These are phyloP conservation scores for Thraustochytrium striatum DNA, from an alignment of 352 stramenopile species.

Conservation along the genomic window DNA sequence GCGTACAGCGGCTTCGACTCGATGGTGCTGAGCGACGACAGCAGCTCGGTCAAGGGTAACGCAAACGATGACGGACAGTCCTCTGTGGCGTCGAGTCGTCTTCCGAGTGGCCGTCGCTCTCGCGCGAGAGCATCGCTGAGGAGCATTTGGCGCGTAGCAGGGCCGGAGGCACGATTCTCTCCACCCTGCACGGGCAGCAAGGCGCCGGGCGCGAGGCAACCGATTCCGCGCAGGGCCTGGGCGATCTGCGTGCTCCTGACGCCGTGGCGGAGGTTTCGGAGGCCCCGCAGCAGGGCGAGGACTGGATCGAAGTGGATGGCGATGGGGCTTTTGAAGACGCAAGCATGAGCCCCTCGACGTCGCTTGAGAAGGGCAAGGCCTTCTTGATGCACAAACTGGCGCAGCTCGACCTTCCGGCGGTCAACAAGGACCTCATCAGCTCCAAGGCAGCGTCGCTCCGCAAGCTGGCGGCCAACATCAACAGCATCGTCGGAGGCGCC, in stretches of 20 bases:
- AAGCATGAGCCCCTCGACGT: not conserved
- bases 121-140: too few species aligned
- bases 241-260: too few species aligned
- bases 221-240: too few species aligned
- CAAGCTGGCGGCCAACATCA: conserved; percentile 6
- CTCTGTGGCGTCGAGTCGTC: too few species aligned
- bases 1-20: conserved; percentile 7
- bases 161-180: too few species aligned
- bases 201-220: too few species aligned
- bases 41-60: not conserved
- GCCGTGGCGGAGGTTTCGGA: not conserved
- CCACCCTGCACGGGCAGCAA: too few species aligned
- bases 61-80: not conserved
- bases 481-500: not conserved
- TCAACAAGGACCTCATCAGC: conserved; percentile 24
- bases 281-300: not conserved
- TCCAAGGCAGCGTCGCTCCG: conserved; percentile 7
- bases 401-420: conserved; percentile 21
- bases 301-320: conserved; percentile 30
- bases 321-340: not conserved
- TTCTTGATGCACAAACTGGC: conserved; percentile 2
- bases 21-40: conserved; percentile 44
- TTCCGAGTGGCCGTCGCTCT: too few species aligned
- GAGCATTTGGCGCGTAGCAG: too few species aligned
- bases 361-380: conserved; percentile 8